A percentile compares a stretch with the other conserved stretches of the same genome.
These are phyloP conservation scores for Macrophomina pseudophaseolina DNA, from an alignment of 2,329 filamentous ascomycete species.

Conservation along the genomic window DNA sequence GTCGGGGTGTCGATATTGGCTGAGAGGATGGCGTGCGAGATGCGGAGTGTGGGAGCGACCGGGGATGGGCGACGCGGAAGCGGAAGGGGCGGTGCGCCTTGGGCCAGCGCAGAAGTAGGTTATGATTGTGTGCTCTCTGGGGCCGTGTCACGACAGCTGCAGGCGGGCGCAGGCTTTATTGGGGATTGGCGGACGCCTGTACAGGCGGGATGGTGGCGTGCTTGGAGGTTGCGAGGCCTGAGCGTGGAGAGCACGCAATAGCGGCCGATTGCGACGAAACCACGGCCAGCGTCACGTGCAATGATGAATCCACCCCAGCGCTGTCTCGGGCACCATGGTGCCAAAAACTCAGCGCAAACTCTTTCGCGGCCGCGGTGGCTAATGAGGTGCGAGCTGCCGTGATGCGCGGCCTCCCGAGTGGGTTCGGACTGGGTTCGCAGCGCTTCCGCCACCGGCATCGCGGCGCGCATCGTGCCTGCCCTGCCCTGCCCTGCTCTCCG, in stretches of 20 bases:
- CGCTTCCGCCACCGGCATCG: background rate
- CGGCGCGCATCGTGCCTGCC: background rate
- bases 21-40: conserved; percentile 23
- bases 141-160: conserved; percentile 19
- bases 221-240: conserved; percentile 16
- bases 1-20: conserved; percentile 22
- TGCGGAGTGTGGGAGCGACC: conserved; percentile 5
- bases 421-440: conserved; percentile 4
- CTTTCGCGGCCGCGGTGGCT: conserved; percentile 1
- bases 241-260: conserved; percentile 19
- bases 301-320: background rate
- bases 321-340: conserved; percentile 4
- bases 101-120: conserved; percentile 2
- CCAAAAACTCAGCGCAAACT: background rate
- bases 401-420: background rate
- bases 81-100: background rate
- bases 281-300: conserved; percentile 7
- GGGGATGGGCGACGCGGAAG: background rate
- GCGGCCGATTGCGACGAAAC: background rate
- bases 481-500: too few relatives aligned
- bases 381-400: conserved; percentile 10
- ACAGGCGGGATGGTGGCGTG: conserved; percentile 20
- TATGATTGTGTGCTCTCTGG: conserved; percentile 16
- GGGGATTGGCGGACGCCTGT: background rate
- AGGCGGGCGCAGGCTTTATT: conserved; percentile 19